Evolutionary conservation across 73 alveolate genomes (phyloP), one percentile per base, ranked within the genome.

Genomic region (Paramecium caudatum): DNA sequence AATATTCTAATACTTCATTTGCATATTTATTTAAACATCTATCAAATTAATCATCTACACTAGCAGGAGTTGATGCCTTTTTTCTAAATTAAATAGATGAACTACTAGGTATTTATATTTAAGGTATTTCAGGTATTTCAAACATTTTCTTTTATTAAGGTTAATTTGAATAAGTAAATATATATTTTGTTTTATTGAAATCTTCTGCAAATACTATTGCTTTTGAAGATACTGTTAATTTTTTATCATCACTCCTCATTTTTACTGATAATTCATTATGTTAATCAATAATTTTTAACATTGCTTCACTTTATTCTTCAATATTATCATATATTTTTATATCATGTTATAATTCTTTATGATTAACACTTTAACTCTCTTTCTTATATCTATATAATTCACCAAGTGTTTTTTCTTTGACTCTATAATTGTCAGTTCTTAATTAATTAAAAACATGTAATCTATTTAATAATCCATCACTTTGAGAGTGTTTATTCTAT

Each of bases 161-260:
- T 23, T 55, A 27, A 27, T 55, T 55, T 12, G 80, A 27, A 3
- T 25, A 65, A 30, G 27, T 65, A 21, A 33, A 65, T 33, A 65
- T 6, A 65, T 65, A 65, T 65, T 65, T 65, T 33, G 83, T 21
- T 65, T 49, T 7, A 30, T 65, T 65, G 34, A 33, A 65, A 33
- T 65, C 83, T 10, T 65, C 83, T 2, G 83, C 83, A 65, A 65
- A 65, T 0, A 65, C 49, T 0, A 65, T 12, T 3, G 83, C 83
- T 17, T 65, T 65, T 65, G 27, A 32, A 33, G 83, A 33, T 13
- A 65, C 50, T 23, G 15, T 12, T 10, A 43, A 43, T 21, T 55
- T 55, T 1, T 5, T 27, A 9, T 55, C 80, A 55, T 55, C 30
- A 7, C 23, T 55, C 30, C 7, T 55, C 23, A 55, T 37, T 55